These are phyloP conservation scores for Dryadomyces quercivorus DNA, from an alignment of 2,329 filamentous ascomycete genomes.

Conservation along the genomic window DNA sequence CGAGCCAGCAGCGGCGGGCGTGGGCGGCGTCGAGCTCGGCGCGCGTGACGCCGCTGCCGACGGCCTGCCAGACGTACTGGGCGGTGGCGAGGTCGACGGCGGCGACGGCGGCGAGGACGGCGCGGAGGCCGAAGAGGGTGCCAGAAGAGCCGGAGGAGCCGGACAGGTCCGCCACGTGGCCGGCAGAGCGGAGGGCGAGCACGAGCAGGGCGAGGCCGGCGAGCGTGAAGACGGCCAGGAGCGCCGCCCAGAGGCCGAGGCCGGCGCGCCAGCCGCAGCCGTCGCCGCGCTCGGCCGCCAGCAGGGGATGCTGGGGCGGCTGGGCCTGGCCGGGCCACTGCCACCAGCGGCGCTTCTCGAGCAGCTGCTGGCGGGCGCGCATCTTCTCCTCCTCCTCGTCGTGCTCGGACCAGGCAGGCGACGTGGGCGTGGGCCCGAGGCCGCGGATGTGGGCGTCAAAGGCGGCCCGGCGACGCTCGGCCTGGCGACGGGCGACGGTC, in stretches of 20 bases:
- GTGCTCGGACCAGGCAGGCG: not conserved
- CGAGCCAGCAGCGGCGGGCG: constrained; percentile 31
- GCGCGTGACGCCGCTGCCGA: constrained; percentile 34
- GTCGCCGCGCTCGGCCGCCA: not conserved
- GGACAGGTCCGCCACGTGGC: no score
- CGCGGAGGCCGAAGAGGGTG: constrained; percentile 23
- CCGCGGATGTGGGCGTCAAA: not conserved
- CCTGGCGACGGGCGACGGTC: constrained; percentile 31
- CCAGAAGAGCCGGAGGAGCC: no score
- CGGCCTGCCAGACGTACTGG: constrained; percentile 42
- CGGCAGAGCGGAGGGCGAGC: constrained; percentile 7
- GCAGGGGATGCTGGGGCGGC: not conserved
- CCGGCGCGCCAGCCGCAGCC: constrained; percentile 33
- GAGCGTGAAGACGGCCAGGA: not conserved
- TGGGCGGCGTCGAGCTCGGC: constrained; percentile 35
- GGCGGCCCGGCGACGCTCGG: constrained; percentile 18
- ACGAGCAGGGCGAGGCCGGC: not conserved
- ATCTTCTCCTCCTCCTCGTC: not conserved
- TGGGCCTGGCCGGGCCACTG: not conserved
- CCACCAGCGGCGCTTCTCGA: not conserved
- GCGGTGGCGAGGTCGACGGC: constrained; percentile 33
- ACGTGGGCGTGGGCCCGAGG: not conserved
- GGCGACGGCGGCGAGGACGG: constrained; percentile 29
- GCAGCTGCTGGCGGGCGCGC: not conserved
- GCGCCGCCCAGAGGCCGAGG: not conserved